Percentiles rank a stretch among this genome's conserved stretches.
Evolutionary conservation across 1,284 basidiomycete genomes (phyloP).

Genomic region (Peniophora sp.): DNA sequence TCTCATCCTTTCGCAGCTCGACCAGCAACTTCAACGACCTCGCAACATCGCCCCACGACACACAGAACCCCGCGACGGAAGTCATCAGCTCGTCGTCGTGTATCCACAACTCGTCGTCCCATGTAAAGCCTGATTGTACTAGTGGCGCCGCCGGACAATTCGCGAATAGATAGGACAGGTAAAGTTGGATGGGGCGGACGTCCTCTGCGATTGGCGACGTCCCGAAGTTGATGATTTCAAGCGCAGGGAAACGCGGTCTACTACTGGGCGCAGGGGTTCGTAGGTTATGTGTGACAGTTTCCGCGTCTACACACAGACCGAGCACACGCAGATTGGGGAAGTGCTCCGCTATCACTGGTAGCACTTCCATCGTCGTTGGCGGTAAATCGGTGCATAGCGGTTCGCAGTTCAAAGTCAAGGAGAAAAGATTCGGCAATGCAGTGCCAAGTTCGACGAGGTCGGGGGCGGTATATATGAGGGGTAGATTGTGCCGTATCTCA

Average conservation of each 20-base stretch:
- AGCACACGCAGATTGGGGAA: conserved; percentile 43
- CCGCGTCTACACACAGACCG: conserved; percentile 35
- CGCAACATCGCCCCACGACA: conserved; percentile 35
- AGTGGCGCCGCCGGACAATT: neutral
- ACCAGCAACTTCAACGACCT: conserved; percentile 41
- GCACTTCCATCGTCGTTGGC: conserved; percentile 38
- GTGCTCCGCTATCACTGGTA: conserved; percentile 43
- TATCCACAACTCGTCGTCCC: conserved; percentile 16
- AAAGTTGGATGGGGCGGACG: conserved; percentile 37
- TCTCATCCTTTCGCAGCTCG: conserved; percentile 39
- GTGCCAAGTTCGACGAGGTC: conserved; percentile 43
- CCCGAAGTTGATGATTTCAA: conserved; percentile 38
- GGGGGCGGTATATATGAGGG: conserved; percentile 35
- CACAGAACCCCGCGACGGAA: conserved; percentile 24
- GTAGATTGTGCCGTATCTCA: conserved; percentile 44
- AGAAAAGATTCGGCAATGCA: conserved; percentile 41
- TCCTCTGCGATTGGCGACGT: conserved; percentile 34
- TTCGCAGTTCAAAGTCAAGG: conserved; percentile 41
- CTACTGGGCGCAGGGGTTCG: conserved; percentile 7
- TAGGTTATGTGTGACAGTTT: neutral
- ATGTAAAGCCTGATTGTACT: conserved; percentile 27
- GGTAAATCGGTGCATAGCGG: conserved; percentile 33
- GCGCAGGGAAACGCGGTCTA: conserved; percentile 27
- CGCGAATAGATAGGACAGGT: conserved; percentile 39
- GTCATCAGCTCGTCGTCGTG: conserved; percentile 14